phyloP scores from a whole-genome alignment of 495 filamentous ascomycete genomes.

The Podospora sp. region DNA sequence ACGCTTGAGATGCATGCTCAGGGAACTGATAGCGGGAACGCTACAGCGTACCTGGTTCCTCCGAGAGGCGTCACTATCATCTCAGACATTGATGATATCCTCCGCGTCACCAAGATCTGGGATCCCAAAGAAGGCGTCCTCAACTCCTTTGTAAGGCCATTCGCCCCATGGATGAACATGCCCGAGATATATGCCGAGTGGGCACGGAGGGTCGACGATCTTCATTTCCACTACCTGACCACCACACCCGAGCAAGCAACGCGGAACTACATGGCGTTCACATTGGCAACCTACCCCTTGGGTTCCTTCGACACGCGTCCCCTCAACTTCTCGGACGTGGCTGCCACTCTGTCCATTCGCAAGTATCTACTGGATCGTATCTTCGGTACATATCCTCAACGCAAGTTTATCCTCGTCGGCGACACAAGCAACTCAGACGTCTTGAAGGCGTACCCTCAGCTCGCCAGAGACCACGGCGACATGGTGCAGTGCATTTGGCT shows the following conservation, averaged over 20 bases:
- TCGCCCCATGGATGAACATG: conserved; percentile 77
- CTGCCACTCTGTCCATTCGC: conserved; percentile 70
- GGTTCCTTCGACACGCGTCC: conserved; percentile 76
- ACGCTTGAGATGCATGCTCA: conserved; percentile 66
- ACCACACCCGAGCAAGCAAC: conserved; percentile 81
- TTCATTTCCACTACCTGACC: conserved; percentile 83
- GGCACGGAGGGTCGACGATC: conserved; percentile 58
- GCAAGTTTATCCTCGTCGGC: conserved; percentile 74
- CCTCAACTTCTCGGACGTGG: conserved; percentile 75
- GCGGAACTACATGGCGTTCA: conserved; percentile 55
- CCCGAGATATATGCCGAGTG: conserved; percentile 71
- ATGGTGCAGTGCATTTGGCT: conserved; percentile 80
- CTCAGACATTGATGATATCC: conserved; percentile 78
- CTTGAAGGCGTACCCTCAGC: conserved; percentile 71
- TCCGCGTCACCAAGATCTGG: conserved; percentile 83
- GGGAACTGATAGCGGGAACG: conserved; percentile 66
- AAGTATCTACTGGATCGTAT: conserved; percentile 66
- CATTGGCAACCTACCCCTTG: conserved; percentile 62
- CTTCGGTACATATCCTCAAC: conserved; percentile 73
- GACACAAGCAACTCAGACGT: conserved; percentile 80
- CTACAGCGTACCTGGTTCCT: conserved; percentile 75
- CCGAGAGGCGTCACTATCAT: conserved; percentile 66
- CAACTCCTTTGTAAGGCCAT: conserved; percentile 75
- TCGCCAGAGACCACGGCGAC: conserved; percentile 60
- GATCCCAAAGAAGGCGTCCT: conserved; percentile 69